A percentile compares a stretch with the other conserved stretches of the same genome.
These are phyloP conservation scores for Alectoria sarmentosa DNA, from an alignment of 495 filamentous ascomycete species.

Conservation along the genomic window DNA sequence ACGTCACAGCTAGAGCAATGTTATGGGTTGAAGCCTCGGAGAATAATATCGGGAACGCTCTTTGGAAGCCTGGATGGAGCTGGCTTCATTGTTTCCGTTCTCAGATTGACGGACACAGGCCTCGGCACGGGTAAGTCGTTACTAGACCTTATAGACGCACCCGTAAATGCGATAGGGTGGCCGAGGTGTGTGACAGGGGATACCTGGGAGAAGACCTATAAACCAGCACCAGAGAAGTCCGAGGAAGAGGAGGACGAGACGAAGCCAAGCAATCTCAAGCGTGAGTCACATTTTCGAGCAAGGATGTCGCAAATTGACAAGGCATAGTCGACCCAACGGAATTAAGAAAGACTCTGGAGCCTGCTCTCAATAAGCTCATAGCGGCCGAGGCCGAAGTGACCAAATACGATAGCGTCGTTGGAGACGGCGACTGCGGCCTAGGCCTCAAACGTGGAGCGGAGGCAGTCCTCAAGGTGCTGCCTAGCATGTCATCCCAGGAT, in stretches of 20 bases:
- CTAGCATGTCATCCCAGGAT: conserved; percentile 55
- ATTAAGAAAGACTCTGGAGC: conserved; percentile 53
- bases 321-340: conserved; percentile 49
- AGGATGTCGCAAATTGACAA: conserved; percentile 1
- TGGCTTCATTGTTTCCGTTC: conserved; percentile 81
- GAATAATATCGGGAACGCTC: conserved; percentile 51
- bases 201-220: conserved; percentile 47
- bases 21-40: conserved; percentile 65
- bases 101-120: conserved; percentile 75
- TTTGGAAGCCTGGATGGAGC: conserved; percentile 88
- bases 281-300: conserved; percentile 32
- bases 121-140: conserved; percentile 69
- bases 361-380: conserved; percentile 66
- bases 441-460: conserved; percentile 87
- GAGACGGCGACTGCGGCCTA: conserved; percentile 93
- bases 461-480: conserved; percentile 63
- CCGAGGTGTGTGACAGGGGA: conserved; percentile 54
- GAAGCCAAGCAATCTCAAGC: conserved; percentile 61
- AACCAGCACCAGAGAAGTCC: conserved; percentile 40
- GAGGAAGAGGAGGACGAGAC: conserved; percentile 46
- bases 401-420: conserved; percentile 83
- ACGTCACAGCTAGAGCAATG: conserved; percentile 62
- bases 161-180: conserved; percentile 83
- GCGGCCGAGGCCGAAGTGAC: conserved; percentile 78
- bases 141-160: conserved; percentile 80